A percentile compares a stretch with the other conserved stretches of the same genome.
Evolutionary conservation across 2,329 filamentous ascomycete species (phyloP).

Genomic region (Knoxdaviesia capensis): DNA sequence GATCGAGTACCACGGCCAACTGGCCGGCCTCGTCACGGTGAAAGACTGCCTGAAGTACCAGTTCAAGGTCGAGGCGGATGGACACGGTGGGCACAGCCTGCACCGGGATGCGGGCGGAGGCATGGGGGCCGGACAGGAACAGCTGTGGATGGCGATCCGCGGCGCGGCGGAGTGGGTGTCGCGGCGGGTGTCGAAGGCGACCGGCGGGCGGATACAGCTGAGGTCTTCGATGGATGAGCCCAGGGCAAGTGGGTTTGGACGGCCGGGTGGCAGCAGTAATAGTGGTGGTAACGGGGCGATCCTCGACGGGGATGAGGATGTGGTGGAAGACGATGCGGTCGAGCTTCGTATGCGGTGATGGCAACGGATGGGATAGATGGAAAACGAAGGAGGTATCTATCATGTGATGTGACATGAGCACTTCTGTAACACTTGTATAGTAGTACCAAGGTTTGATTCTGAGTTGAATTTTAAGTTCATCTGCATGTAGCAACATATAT

Average conservation of each 20-base stretch:
- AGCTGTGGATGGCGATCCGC: slow-evolving; percentile 39
- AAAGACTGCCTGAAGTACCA: slow-evolving; percentile 97
- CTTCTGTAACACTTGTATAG: no score
- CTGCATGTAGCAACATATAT: no score
- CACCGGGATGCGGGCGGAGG: slow-evolving; percentile 30
- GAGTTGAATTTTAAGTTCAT: no score
- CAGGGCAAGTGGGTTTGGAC: slow-evolving; percentile 4
- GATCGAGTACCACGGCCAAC: slow-evolving; percentile 69
- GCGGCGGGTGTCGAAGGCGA: slow-evolving; percentile 28
- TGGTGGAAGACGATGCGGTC: slow-evolving; percentile 17
- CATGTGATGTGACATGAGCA: no score
- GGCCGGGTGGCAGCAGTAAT: slow-evolving; percentile 22
- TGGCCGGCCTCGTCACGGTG: slow-evolving; percentile 76
- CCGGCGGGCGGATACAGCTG: slow-evolving; percentile 36
- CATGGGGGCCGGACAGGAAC: slow-evolving; percentile 35
- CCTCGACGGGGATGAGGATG: slow-evolving; percentile 21
- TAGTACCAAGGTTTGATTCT: no score
- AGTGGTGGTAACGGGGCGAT: slow-evolving; percentile 20
- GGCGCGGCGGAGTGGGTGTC: slow-evolving; percentile 36
- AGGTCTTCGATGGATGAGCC: slow-evolving; percentile 17
- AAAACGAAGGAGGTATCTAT: no score
- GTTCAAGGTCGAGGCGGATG: slow-evolving; percentile 81
- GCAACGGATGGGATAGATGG: no score
- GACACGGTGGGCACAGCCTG: slow-evolving; percentile 30
- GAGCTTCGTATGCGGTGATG: slow-evolving; percentile 19